These are phyloP conservation scores for Carex arenaria DNA, from an alignment of 202 grass and related monocot genomes.

Conservation along the genomic window DNA sequence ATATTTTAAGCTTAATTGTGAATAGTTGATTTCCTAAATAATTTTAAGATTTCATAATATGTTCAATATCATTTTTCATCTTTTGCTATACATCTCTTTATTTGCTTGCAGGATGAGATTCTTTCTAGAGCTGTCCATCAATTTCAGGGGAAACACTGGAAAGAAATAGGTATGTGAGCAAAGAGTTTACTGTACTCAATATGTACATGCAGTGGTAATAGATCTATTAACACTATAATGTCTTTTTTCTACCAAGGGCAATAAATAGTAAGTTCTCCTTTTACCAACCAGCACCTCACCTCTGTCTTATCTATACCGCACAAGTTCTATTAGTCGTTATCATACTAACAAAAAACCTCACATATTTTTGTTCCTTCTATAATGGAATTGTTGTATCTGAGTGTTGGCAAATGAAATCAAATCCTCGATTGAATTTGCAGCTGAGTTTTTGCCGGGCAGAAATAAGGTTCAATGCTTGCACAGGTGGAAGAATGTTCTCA, in stretches of 20 bases:
- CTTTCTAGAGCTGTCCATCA: slow-evolving; percentile 71
- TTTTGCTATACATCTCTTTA: slow-evolving; percentile 25
- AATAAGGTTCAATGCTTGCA: slow-evolving; percentile 94
- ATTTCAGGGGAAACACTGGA: slow-evolving; percentile 90
- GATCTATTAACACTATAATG: background rate
- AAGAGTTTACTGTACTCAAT: background rate
- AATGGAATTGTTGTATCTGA: background rate
- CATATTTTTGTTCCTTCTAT: background rate
- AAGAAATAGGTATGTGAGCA: slow-evolving; percentile 70
- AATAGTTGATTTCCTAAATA: background rate
- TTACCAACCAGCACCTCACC: background rate
- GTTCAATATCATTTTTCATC: background rate
- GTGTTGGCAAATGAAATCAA: background rate
- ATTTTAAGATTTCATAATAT: slow-evolving; percentile 6
- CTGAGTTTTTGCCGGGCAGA: slow-evolving; percentile 83
- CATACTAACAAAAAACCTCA: background rate
- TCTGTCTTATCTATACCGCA: background rate
- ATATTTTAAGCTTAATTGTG: background rate
- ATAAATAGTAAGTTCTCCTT: background rate
- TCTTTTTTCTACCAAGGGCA: background rate
- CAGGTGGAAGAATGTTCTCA: slow-evolving; percentile 97
- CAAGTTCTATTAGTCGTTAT: background rate
- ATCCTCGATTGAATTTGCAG: slow-evolving; percentile 45
- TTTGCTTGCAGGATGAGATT: slow-evolving; percentile 70
- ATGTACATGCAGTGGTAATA: background rate